These are phyloP conservation scores for Murraya paniculata DNA, from an alignment of 345 rosid species.

Conservation along the genomic window DNA sequence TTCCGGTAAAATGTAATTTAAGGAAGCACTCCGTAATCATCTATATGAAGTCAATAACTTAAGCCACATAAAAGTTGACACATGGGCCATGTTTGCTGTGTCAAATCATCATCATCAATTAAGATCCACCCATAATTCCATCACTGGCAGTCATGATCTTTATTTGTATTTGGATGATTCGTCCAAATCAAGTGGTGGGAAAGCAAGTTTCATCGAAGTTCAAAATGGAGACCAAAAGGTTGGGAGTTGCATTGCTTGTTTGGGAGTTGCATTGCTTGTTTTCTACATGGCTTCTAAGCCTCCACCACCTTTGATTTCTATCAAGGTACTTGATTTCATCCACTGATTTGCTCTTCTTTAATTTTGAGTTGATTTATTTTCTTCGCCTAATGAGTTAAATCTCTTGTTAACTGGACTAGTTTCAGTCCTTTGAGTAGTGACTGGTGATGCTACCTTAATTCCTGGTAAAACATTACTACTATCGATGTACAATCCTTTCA, in stretches of 20 bases:
- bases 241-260: no score
- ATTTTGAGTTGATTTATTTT: no score
- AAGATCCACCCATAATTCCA: neutral
- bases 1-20: no score
- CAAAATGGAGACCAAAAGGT: neutral
- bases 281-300: constrained; percentile 83
- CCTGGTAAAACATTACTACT: no score
- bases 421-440: no score
- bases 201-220: neutral
- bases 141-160: neutral
- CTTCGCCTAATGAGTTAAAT: no score
- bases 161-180: neutral
- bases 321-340: constrained; percentile 42
- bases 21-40: no score
- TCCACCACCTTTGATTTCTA: constrained; percentile 60
- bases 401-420: no score
- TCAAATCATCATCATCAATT: neutral
- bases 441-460: no score
- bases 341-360: neutral
- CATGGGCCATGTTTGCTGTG: neutral
- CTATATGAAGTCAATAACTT: neutral
- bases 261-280: constrained; percentile 70
- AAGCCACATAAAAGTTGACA: neutral
- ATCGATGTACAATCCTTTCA: no score
- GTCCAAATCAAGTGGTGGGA: neutral